Base-by-base conservation (phyloP, 768 basidiomycete genomes). In the Rossbeevera mucosa region DNA sequence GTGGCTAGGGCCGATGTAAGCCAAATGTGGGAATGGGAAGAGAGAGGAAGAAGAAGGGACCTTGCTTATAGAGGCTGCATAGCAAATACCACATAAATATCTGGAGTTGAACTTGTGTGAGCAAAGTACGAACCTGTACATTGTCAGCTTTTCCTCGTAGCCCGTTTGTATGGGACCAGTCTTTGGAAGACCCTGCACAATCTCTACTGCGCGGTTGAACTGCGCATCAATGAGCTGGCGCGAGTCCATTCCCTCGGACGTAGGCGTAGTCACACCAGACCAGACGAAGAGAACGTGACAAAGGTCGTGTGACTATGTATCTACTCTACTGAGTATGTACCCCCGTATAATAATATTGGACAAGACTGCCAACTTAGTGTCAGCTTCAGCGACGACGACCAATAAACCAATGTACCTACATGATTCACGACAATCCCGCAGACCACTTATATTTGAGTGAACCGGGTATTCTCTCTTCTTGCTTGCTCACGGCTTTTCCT, bases 131-230 rank as follows among this genome's bases (percentile, higher is more conserved):
- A 55, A 86, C 87, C 91, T 91, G 66, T 97, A 97, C 82, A 97
- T 91, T 11, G 83, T 80, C 13, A 97, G 73, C 68, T 97, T 97
- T 67, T 95, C 93, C 59, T 96, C 94, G 65, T 97, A 96, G 57
- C 82, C 89, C 0, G 94, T 96, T 68, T 96, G 93, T 62, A 97
- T 93, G 26, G 94, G 92, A 0, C 94, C 93, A 9, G 83, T 91
- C 76, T 95, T 95, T 1, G 94, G 93, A 28, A 96, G 74, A 52
- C 88, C 73, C 67, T 97, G 94, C 4, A 96, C 86, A 50, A 97
- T 95, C 69, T 94, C 87, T 9, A 97, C 94, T 4, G 94, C 93
- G 25, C 94, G 82, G 74, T 92, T 83, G 70, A 97, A 97, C 69
- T 94, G 92, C 45, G 80, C 80, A 59, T 90, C 85, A 58, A 91